A percentile compares a stretch with the other conserved stretches of the same genome.
phyloP scores from a whole-genome alignment of 257 asterid genomes.

The Parsonsia alboflavescens region DNA sequence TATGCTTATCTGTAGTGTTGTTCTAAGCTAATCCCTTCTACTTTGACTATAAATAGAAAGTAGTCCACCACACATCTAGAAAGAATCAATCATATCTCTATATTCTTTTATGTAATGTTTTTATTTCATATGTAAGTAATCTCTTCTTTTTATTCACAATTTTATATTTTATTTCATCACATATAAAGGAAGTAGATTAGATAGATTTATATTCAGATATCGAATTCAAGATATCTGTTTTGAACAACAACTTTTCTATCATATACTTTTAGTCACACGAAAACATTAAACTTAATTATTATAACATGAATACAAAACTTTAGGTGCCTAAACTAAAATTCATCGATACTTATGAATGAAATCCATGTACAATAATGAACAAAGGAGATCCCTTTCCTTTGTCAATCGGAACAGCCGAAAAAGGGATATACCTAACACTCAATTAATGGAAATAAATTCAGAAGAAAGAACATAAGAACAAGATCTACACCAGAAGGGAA shows the following conservation, averaged over 20 bases:
- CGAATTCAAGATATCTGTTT: no score
- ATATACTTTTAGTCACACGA: no score
- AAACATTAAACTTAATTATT: no score
- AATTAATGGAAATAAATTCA: background rate
- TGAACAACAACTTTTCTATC: no score
- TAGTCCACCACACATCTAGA: background rate
- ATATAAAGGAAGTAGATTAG: no score
- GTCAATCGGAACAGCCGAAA: background rate
- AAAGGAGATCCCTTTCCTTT: background rate
- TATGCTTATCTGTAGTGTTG: background rate
- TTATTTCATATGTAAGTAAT: no score
- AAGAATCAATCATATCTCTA: background rate
- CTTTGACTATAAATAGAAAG: slow-evolving; percentile 14
- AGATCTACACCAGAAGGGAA: background rate
- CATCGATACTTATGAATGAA: background rate
- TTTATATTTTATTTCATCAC: no score
- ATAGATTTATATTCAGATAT: no score
- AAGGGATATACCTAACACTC: background rate
- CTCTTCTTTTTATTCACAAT: background rate
- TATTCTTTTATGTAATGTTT: no score
- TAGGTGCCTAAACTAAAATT: no score
- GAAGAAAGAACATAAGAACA: background rate
- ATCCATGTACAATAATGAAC: background rate
- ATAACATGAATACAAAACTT: no score
- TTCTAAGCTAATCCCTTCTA: background rate